phyloP scores from a whole-genome alignment of 1,284 basidiomycete species.

The Sporisorium graminicola region DNA sequence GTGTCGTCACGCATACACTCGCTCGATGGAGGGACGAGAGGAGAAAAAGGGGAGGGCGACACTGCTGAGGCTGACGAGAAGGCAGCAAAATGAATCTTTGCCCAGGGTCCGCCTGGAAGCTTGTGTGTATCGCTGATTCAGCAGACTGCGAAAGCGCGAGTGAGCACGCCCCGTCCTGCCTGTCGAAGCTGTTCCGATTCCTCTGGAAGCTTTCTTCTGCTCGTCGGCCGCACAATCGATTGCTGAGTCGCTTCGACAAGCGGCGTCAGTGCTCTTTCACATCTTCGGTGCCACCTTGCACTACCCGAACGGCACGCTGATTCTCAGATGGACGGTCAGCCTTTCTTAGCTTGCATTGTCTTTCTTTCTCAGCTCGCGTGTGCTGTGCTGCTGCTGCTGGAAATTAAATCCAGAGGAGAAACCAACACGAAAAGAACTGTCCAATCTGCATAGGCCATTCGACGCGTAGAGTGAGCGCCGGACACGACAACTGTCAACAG shows the following conservation, averaged over 20 bases:
- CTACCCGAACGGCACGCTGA: neutral
- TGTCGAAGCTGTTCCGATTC: neutral
- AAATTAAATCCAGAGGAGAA: no score
- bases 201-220: neutral
- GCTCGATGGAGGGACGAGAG: slow-evolving; percentile 1
- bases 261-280: neutral
- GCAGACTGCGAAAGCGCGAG: neutral
- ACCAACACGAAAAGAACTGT: neutral
- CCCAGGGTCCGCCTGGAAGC: neutral
- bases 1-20: slow-evolving; percentile 42
- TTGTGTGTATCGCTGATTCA: neutral
- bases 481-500: neutral
- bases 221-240: neutral
- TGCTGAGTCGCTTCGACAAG: neutral
- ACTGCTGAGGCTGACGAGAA: neutral
- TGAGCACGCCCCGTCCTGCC: neutral
- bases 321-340: neutral
- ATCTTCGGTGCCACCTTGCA: neutral
- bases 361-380: no score
- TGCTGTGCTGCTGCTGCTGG: no score
- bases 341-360: no score
- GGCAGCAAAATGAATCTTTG: neutral
- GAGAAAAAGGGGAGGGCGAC: neutral
- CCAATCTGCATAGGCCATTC: neutral
- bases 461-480: neutral